phyloP scores from a whole-genome alignment of 306 rosid species.

The Sindora glabra region DNA sequence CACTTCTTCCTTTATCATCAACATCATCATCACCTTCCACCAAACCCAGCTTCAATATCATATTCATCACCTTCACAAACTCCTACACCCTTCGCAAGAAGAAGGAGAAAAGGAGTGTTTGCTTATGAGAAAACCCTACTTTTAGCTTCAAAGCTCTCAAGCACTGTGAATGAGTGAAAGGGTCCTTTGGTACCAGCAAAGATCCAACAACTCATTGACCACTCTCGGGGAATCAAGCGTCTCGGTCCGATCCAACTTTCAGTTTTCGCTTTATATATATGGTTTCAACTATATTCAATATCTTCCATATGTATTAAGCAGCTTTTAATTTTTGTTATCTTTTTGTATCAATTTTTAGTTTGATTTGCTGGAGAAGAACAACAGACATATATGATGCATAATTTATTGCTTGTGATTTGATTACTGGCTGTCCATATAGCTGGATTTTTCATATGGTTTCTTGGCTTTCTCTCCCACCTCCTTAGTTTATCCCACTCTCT shows the following conservation, averaged over 20 bases:
- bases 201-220: slow-evolving; percentile 35
- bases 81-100: no score
- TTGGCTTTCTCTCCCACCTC: no score
- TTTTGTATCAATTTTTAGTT: no score
- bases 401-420: no score
- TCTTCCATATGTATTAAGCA: slow-evolving; percentile 13
- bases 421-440: no score
- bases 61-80: slow-evolving; percentile 14
- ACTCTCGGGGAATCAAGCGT: slow-evolving; percentile 93
- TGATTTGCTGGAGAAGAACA: no score
- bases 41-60: no score
- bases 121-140: slow-evolving; percentile 42
- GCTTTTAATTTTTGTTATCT: not conserved
- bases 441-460: no score
- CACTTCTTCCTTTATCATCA: slow-evolving; percentile 29
- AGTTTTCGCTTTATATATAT: slow-evolving; percentile 25
- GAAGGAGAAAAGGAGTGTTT: slow-evolving; percentile 7
- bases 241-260: slow-evolving; percentile 91
- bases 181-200: slow-evolving; percentile 24
- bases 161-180: slow-evolving; percentile 21
- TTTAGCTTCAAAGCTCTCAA: slow-evolving; percentile 16
- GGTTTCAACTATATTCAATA: slow-evolving; percentile 1
- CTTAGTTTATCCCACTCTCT: no score
- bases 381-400: no score
- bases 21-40: slow-evolving; percentile 15